Base-by-base conservation (phyloP, 2,329 filamentous ascomycete species). In the Penicillium sp. region DNA sequence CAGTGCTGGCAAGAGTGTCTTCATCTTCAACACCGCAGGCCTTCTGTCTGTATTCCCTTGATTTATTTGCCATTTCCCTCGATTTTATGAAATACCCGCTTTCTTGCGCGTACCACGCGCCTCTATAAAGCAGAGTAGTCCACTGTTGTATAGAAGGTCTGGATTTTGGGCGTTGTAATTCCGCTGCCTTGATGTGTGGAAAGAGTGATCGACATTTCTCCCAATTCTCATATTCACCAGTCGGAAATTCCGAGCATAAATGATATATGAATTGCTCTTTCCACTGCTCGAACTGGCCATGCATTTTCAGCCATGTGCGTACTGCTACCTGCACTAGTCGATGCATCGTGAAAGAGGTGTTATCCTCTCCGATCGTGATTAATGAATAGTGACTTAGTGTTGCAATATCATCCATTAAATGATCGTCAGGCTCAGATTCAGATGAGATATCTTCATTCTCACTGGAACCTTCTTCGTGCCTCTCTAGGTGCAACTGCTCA, bases 201-300 rank as follows among this genome's bases (percentile, higher is more conserved):
- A 68, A 70, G 0, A 71, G 61, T 19, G 42, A 9, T 27, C 60
- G 58, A 43, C 66, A 71, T 45, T 27, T 58, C 5, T 10, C 44
- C 69, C 67, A 71, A 47, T 69, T 64, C 51, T 66, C 62, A 49
- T 63, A 67, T 16, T 62, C 49, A 31, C 55, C 51, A 2, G 29
- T 54, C 1, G 67, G 67, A 50, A 66, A 72, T 14, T 58, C 39
- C 2, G 31, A n/a, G 29, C 52, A 21, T 1, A 72, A 47, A 25
- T 62, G 58, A 3, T 19, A 25, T 14, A 72, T 60, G 54, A 57
- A 70, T 43, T 47, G 46, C 29, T 55, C 33, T 47, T 61, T 65
- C 70, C 69, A 73, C n/a, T 39, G 21, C n/a, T 69, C 62, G 1
- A 65, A 37, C 57, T 73, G 54, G 0, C 54, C 54, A 11, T 69